Conservation (phyloP, 495 filamentous ascomycete species). For the Paragyromitra xinjiangensis region DNA sequence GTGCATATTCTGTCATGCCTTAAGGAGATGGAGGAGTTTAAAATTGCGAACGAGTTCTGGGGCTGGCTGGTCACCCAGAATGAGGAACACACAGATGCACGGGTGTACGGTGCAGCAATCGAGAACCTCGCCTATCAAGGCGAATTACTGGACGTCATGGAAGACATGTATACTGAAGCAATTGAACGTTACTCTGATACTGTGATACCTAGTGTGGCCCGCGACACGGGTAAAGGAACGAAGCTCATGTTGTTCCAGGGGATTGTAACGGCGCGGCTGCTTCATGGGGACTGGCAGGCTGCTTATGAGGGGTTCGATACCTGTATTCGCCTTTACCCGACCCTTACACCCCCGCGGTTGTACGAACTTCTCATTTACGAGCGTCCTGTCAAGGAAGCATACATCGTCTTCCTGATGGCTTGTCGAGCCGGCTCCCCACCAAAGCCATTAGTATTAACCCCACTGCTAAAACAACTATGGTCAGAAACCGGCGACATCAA, state of each 20-base stretch:
- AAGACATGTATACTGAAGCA: constrained; percentile 60
- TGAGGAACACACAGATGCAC: constrained; percentile 57
- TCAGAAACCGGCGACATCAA: constrained; percentile 39
- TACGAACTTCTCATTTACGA: constrained; percentile 62
- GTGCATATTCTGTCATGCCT: constrained; percentile 62
- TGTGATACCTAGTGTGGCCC: constrained; percentile 35
- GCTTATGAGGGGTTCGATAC: constrained; percentile 64
- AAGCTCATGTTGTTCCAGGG: constrained; percentile 62
- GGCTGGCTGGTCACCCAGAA: constrained; percentile 59
- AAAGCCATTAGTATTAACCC: constrained; percentile 51
- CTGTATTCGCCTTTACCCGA: constrained; percentile 62
- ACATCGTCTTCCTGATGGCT: constrained; percentile 61
- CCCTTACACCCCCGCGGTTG: constrained; percentile 58
- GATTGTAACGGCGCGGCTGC: constrained; percentile 62
- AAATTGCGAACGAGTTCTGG: constrained; percentile 61
- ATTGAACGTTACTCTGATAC: constrained; percentile 58
- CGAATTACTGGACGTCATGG: constrained; percentile 57
- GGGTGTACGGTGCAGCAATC: constrained; percentile 63
- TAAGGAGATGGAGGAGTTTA: constrained; percentile 60
- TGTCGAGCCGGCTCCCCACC: constrained; percentile 61
- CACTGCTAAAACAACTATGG: constrained; percentile 53
- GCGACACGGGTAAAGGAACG: constrained; percentile 55
- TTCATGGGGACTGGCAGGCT: constrained; percentile 61
- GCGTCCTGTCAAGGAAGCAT: constrained; percentile 61
- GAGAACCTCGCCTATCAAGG: constrained; percentile 62